Base-by-base conservation (phyloP, 345 rosid genomes). In the Lumnitzera racemosa region DNA sequence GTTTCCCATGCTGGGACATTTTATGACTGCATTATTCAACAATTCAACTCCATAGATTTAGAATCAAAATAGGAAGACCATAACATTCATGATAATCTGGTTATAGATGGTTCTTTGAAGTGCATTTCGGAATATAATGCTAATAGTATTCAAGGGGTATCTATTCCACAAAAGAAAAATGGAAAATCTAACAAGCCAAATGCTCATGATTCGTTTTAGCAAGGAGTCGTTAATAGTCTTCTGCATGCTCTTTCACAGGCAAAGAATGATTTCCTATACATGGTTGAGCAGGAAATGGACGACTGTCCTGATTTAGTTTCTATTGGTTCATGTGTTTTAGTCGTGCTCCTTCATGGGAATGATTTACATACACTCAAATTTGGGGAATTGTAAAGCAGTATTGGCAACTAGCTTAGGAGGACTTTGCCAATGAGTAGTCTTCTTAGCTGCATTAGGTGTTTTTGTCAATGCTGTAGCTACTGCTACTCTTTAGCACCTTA, bases 241-340 rank as follows among this genome's bases (percentile, higher is more conserved):
- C 88, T 81, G 61, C 78, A 76, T 51, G 95, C 95, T 64, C 75
- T 94, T 29, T 64, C 61, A 67, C 91, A 90, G 73, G 95, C 95
- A 8, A 97, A 94, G 59, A 88, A 70, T 66, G 99, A 94, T 69
- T 94, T 82, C 78, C 61, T 94, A 16, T 69, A 64, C 74, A 90
- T 88, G 99, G 95, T 94, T 57, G 99, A 94, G 78, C 96, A 87
- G 77, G 97, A 94, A 78, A 94, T 88, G 99, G 96, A 90, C 56
- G 95, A 87, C 7, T 91, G 99, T 41, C 99, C 96, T 60, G 97
- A 94, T 65, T 68, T 94, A 66, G 97, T 94, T 60, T 94, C 99
- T 1, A 81, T 94, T n/a, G 99, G 99, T 43, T 90, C 91, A 48
- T 94, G 99, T 65, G 96, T 90, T 66, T 62, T 94, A 72, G 85